These are phyloP conservation scores for Stipa capillata DNA, from an alignment of 176 grass and related monocot genomes.

Conservation along the genomic window DNA sequence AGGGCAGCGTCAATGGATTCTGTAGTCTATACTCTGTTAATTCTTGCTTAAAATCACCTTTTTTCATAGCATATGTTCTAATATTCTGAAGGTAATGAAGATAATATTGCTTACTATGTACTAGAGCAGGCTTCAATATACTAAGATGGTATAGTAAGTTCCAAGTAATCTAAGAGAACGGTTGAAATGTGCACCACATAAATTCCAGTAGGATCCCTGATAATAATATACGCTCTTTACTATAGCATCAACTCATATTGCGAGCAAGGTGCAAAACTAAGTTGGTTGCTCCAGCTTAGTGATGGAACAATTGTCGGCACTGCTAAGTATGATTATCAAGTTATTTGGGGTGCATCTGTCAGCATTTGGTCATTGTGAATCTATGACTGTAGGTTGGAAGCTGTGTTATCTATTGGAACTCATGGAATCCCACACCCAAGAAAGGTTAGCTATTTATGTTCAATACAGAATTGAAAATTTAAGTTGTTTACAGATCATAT, in stretches of 20 bases:
- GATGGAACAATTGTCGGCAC: neutral
- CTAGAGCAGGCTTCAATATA: neutral
- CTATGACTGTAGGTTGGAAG: constrained; percentile 41
- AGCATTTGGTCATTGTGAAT: neutral
- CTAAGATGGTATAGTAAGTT: neutral
- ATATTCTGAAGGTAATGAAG: too few relatives aligned
- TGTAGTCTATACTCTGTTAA: too few relatives aligned
- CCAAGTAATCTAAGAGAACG: too few relatives aligned
- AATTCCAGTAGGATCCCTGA: too few relatives aligned
- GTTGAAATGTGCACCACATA: neutral
- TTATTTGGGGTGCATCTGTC: neutral
- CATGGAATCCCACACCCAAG: constrained; percentile 66
- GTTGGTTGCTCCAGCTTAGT: neutral
- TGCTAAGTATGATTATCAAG: neutral
- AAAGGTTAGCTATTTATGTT: constrained; percentile 39
- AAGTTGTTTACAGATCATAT: neutral
- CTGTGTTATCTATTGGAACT: constrained; percentile 53
- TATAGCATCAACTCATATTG: neutral
- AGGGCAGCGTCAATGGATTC: too few relatives aligned
- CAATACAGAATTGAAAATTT: too few relatives aligned
- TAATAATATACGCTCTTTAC: too few relatives aligned
- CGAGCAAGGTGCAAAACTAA: neutral
- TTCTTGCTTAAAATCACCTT: too few relatives aligned
- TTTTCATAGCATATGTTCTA: too few relatives aligned
- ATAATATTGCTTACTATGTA: too few relatives aligned